These are phyloP conservation scores for Staphylotrichum longicolle DNA, from an alignment of 495 filamentous ascomycete genomes.

Conservation along the genomic window DNA sequence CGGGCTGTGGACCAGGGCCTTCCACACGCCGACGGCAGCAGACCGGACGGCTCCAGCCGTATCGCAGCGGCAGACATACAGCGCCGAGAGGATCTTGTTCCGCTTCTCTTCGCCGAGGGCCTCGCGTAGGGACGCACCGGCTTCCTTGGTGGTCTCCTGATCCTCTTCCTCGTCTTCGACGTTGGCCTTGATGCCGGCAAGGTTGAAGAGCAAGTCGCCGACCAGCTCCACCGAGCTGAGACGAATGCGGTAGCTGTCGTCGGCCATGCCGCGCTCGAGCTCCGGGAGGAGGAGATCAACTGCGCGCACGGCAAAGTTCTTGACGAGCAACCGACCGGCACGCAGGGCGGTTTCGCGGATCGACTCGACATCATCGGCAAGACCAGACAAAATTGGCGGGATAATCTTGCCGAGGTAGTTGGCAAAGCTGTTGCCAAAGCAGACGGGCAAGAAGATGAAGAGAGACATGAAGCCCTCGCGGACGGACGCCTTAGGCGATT, in stretches of 20 bases:
- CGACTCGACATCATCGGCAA: conserved; percentile 92
- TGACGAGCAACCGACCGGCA: conserved; percentile 89
- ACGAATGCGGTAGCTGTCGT: conserved; percentile 93
- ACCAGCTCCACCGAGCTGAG: conserved; percentile 97
- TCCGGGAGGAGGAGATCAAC: conserved; percentile 93
- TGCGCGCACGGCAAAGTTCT: conserved; percentile 93
- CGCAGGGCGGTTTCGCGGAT: conserved; percentile 92
- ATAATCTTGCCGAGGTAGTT: conserved; percentile 95
- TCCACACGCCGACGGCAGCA: conserved; percentile 92
- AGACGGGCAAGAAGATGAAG: conserved; percentile 97
- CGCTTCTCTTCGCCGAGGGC: conserved; percentile 92
- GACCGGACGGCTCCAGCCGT: conserved; percentile 88
- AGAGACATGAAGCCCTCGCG: conserved; percentile 99
- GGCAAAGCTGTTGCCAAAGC: conserved; percentile 98
- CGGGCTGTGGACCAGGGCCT: conserved; percentile 89
- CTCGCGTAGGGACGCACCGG: conserved; percentile 86
- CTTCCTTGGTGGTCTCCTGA: conserved; percentile 75
- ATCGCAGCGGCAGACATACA: conserved; percentile 98
- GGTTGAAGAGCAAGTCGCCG: conserved; percentile 94
- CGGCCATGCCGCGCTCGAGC: conserved; percentile 89
- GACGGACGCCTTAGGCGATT: conserved; percentile 83
- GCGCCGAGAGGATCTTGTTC: conserved; percentile 88
- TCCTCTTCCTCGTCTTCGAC: conserved; percentile 72
- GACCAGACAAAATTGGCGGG: conserved; percentile 87
- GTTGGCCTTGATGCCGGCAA: conserved; percentile 89